Evolutionary conservation across 306 rosid genomes (phyloP), one percentile per base, ranked within the genome.

Genomic region (Cicer arietinum): DNA sequence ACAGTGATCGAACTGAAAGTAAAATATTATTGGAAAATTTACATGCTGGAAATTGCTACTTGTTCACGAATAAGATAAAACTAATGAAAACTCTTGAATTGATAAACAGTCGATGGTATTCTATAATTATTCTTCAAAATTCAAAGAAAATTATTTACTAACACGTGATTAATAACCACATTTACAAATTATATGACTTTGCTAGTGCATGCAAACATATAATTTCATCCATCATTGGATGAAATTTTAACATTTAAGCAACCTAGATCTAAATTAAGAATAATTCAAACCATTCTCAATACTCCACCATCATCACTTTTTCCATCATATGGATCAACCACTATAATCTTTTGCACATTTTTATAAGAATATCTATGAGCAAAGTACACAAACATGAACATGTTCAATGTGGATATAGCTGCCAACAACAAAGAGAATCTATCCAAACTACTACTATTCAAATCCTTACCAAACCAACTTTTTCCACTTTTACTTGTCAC

Each of bases 381-480:
- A 77, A 90, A 59, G 79, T 83, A 81, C 51, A 90, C 92, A 74
- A 84, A 94, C 41, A 85, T 0, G 39, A 83, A 85, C 73, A 86
- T 41, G 72, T 92, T 86, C 67, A 75, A 71, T 0, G 90, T 73
- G 0, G 81, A 44, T 7, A 90, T 74, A 1, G 25, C 83, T 10
- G 90, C 95, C 9, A 94, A 52, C 1, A 94, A 80, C 93, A 95
- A 86, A 37, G 86, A 94, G 30, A 94, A 94, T 53, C 83, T 91
- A 85, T 94, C 98, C 81, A 94, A 72, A 0, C 89, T 81, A 67
- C 98, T 91, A 30, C 67, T 67, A 10, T 89, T 89, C 88, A 91
- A 54, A 63, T 91, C 91, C 80, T 82, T 85, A 18, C 97, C 97
- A 75, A 94, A 73, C 98, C 98, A 89, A 54, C 90, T 81, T 5